Evolutionary conservation across 169 alveolate genomes (phyloP), one percentile per base, ranked within the genome.

Genomic region (Plasmodium billcollinsi): DNA sequence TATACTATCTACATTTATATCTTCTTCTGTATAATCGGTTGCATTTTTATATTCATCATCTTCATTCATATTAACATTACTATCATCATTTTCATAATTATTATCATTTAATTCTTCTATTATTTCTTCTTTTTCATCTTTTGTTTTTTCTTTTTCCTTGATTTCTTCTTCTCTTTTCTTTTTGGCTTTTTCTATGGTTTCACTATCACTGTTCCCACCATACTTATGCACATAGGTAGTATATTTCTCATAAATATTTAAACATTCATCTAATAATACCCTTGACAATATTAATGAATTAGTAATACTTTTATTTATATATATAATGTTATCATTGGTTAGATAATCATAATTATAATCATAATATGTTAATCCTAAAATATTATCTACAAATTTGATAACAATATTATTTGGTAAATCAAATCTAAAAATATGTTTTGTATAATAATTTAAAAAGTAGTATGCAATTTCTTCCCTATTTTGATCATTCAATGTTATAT

Each of bases 381-480:
- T 83, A 43, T 69, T 26, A 15, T 67, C 62, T 12, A 73, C 59
- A 67, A 69, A 83, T 69, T 56, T 54, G 14, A 83, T 69, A 9
- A 69, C 54, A 2, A 83, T 33, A 39, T 83, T 83, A 73, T 83
- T 83, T 50, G 91, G 91, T 2, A 83, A 67, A 15, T 83, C 91
- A 83, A 54, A 83, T n/a, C 83, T 72, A 62, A 83, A 83, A 20
- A 83, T 47, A 49, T 83, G 14, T 72, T 83, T 83, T 9, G 83
- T 83, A 72, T 83, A 83, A 24, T 69, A 83, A 29, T 83, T 83
- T 63, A 83, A 63, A 83, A 83, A 83, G n/a, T 83, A 83, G 43
- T 67, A 83, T n/a, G 85, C 91, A 15, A 83, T 70, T 43, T 83
- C 91, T 83, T 83, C 91, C 29, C 73, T 56, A 69, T 63, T 80